Conservation (phyloP, 305 asterid species). For the Ajuga reptans region DNA sequence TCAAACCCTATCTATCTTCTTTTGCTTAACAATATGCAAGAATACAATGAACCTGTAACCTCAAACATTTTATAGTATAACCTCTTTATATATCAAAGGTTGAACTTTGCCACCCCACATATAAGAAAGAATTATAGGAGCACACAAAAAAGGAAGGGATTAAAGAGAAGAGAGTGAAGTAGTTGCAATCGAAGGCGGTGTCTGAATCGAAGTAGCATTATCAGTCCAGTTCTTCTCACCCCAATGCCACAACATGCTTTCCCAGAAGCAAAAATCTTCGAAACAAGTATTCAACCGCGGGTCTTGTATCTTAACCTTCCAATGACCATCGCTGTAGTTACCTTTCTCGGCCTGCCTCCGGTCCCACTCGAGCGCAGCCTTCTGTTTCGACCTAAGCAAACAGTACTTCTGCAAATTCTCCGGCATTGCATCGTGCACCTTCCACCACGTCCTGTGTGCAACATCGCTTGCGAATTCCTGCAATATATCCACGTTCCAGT, state of each 20-base stretch:
- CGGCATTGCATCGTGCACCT: slow-evolving; percentile 86
- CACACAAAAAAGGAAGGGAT: neutral
- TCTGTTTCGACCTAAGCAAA: slow-evolving; percentile 76
- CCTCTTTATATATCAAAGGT: neutral
- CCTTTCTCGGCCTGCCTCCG: slow-evolving; percentile 73
- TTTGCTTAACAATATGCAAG: neutral
- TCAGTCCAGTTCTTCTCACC: slow-evolving; percentile 82
- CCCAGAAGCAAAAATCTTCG: slow-evolving; percentile 86
- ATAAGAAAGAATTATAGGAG: neutral
- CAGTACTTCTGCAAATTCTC: slow-evolving; percentile 72
- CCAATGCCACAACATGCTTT: slow-evolving; percentile 93
- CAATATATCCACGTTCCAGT: slow-evolving; percentile 63
- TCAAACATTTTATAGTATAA: slow-evolving; percentile 2
- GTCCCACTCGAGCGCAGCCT: slow-evolving; percentile 84
- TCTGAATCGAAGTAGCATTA: slow-evolving; percentile 37
- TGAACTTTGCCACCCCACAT: neutral
- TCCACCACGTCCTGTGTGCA: slow-evolving; percentile 88
- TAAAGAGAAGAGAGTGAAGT: slow-evolving; percentile 27
- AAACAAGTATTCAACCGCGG: slow-evolving; percentile 51
- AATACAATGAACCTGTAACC: neutral
- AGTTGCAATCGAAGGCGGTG: slow-evolving; percentile 29
- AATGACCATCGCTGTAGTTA: slow-evolving; percentile 69
- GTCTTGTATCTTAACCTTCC: slow-evolving; percentile 61
- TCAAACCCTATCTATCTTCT: too few species aligned
- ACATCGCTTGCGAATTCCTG: slow-evolving; percentile 78